A percentile compares a stretch with the other conserved stretches of the same genome.
Conservation (phyloP, 2,329 filamentous ascomycete species). For the Colletotrichum noveboracense region DNA sequence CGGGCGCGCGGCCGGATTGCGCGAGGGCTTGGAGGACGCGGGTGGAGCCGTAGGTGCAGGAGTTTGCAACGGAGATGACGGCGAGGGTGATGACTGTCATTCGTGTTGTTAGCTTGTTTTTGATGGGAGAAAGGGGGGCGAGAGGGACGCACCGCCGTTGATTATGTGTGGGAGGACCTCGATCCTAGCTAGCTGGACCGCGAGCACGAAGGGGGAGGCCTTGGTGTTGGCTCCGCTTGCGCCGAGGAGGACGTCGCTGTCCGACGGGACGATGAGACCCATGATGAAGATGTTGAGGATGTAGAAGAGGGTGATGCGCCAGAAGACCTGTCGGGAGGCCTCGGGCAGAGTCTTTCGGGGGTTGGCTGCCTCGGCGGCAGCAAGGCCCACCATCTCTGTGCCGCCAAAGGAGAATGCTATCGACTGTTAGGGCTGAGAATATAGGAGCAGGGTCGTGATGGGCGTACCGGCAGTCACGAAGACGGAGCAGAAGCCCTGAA, state of each 20-base stretch:
- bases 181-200: conserved; percentile 70
- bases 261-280: conserved; percentile 77
- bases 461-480: conserved; percentile 65
- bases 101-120: not conserved
- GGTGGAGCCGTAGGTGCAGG: conserved; percentile 77
- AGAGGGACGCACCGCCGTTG: conserved; percentile 60
- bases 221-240: conserved; percentile 45
- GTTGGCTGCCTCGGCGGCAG: conserved; percentile 80
- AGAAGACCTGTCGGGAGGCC: conserved; percentile 81
- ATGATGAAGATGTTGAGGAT: conserved; percentile 74
- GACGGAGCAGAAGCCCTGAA: conserved; percentile 70
- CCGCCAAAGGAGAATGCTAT: conserved; percentile 77
- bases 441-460: not conserved
- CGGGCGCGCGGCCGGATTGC: conserved; percentile 72
- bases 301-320: conserved; percentile 83
- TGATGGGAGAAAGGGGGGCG: no score
- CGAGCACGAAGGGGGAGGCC: conserved; percentile 75
- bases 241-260: conserved; percentile 63
- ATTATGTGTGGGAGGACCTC: conserved; percentile 69
- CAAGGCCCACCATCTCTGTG: conserved; percentile 78
- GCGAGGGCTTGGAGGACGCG: conserved; percentile 77
- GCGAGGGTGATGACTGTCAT: conserved; percentile 66
- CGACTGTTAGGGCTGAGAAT: fast-evolving
- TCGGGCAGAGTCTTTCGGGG: conserved; percentile 76
- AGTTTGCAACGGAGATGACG: conserved; percentile 80